phyloP scores from a whole-genome alignment of 129 eudicot genomes.

The Silybum marianum region DNA sequence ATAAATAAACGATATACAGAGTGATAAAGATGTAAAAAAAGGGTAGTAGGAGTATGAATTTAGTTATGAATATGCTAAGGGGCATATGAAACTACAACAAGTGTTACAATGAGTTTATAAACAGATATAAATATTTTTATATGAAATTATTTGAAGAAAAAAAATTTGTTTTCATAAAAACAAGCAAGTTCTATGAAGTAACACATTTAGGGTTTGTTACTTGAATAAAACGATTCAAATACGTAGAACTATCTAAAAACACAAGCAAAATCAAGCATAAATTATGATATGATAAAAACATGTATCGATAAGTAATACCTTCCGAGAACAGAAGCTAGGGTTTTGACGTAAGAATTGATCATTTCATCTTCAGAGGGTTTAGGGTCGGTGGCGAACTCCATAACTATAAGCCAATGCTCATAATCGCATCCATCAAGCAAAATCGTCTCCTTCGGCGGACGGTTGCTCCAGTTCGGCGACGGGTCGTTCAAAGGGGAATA shows the following conservation, averaged over 20 bases:
- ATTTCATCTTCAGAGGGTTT: conserved; percentile 87
- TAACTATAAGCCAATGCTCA: conserved; percentile 94
- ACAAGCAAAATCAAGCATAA: not conserved
- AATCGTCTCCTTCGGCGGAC: conserved; percentile 95
- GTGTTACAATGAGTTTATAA: no score
- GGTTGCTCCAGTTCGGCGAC: conserved; percentile 97
- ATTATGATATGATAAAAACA: not conserved
- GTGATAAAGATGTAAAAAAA: not conserved
- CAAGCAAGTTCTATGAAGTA: not conserved
- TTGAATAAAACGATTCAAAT: not conserved
- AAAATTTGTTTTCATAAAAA: not conserved
- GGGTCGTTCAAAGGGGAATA: conserved; percentile 90
- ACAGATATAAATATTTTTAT: no score
- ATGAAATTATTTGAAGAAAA: no score
- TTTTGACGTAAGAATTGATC: conserved; percentile 77
- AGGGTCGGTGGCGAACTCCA: conserved; percentile 81
- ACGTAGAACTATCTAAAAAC: not conserved
- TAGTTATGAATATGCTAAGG: no score
- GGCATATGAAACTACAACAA: no score
- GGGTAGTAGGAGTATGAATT: no score
- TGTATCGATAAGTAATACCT: conserved; percentile 43
- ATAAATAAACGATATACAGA: not conserved
- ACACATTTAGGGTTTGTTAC: conserved; percentile 15
- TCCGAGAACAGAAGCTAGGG: conserved; percentile 89
- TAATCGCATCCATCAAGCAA: conserved; percentile 94